A percentile compares a stretch with the other conserved stretches of the same genome.
phyloP scores from a whole-genome alignment of 78 protist genomes.

The Dictyostelium discoideum region DNA sequence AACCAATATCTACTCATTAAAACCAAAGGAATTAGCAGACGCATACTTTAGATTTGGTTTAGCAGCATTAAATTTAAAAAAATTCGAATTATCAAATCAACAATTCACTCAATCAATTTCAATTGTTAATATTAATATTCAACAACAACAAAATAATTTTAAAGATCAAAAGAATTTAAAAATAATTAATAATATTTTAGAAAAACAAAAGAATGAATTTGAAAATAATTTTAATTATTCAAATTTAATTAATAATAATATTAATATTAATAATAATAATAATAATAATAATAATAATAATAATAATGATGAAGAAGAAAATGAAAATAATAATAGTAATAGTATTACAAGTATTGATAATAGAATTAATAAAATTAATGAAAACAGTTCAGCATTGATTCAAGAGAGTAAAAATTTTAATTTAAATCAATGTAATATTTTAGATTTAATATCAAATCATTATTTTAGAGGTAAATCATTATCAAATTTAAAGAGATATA shows the following conservation, averaged over 20 bases:
- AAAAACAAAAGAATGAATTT: constrained; percentile 7
- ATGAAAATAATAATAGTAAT: background rate
- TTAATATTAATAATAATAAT: background rate
- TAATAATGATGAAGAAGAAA: background rate
- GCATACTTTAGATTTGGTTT: constrained; percentile 42
- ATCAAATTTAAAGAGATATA: background rate
- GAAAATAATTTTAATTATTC: constrained; percentile 8
- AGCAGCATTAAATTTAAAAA: background rate
- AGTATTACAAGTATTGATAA: background rate
- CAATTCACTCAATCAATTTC: background rate
- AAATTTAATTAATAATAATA: background rate
- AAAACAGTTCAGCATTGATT: background rate
- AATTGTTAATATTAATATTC: background rate
- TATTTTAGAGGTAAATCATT: constrained; percentile 13
- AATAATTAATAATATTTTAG: background rate
- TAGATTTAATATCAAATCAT: constrained; percentile 1
- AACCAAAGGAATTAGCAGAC: constrained; percentile 13
- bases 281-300: background rate
- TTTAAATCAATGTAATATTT: background rate
- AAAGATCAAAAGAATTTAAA: background rate
- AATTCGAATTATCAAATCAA: background rate
- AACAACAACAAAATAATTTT: background rate
- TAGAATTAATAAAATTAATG: background rate
- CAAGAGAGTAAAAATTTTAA: background rate
- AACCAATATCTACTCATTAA: background rate